Evolutionary conservation across 192 early-diverging fungal species (phyloP).

Genomic region (Chytriomyces sp.): DNA sequence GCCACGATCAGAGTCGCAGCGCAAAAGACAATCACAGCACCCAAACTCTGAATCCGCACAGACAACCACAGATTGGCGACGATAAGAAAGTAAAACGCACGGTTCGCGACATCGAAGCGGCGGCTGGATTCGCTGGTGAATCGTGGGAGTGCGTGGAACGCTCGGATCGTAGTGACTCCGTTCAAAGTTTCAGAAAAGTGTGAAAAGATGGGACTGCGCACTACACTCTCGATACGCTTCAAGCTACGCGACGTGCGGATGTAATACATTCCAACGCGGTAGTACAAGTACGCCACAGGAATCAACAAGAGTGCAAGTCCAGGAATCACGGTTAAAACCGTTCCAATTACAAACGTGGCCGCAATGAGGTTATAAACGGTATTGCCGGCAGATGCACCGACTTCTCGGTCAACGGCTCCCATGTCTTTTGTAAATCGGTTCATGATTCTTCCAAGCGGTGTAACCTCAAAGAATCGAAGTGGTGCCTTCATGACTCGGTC

Average conservation of each 20-base stretch:
- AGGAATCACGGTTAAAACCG: constrained; percentile 1
- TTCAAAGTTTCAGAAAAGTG: constrained; percentile 45
- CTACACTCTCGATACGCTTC: constrained; percentile 47
- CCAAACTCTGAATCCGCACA: constrained; percentile 29
- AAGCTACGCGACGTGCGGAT: constrained; percentile 38
- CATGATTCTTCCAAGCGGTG: constrained; percentile 77
- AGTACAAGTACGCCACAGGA: constrained; percentile 33
- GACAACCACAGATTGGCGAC: constrained; percentile 27
- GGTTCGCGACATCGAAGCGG: constrained; percentile 12
- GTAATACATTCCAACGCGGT: constrained; percentile 23
- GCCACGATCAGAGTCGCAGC: constrained; percentile 70
- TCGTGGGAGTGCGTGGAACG: constrained; percentile 7
- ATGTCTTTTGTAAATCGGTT: constrained; percentile 65
- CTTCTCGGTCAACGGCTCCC: constrained; percentile 36
- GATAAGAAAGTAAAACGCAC: constrained; percentile 7
- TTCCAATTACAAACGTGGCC: constrained; percentile 9
- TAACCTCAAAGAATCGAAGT: constrained; percentile 88
- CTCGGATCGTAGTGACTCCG: constrained; percentile 21
- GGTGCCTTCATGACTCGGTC: constrained; percentile 54
- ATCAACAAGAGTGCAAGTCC: not conserved
- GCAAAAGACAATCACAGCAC: constrained; percentile 48
- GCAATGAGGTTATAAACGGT: constrained; percentile 3
- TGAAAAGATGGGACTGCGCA: constrained; percentile 42
- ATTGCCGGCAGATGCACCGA: constrained; percentile 28
- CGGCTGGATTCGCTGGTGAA: constrained; percentile 13